Evolutionary conservation across 805 yeast genomes (phyloP), one percentile per base, ranked within the genome.

Genomic region (Hanseniaspora valbyensis): DNA sequence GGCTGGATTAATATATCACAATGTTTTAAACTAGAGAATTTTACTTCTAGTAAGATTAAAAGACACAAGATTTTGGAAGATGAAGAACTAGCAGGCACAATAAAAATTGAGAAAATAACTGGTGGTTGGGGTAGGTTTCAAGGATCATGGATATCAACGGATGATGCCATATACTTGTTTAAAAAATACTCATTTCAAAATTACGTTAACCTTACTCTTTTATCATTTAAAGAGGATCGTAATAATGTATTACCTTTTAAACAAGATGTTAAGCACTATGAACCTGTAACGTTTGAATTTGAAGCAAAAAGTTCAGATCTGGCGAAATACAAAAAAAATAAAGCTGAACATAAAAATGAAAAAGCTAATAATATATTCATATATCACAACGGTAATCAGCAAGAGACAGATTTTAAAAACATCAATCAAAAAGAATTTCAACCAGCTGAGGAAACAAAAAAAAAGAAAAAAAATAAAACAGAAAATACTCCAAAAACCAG

Each of bases 1-100:
- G 84, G 89, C 58, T 92, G 97, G 97, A 87, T 92, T 50, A 84
- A 84, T 61, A 87, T 88, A 21, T 84, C 94, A 0, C 95, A 84
- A 61, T 80, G 83, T 33, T 69, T 84, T 57, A 83, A 84, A 61
- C 78, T 83, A 53, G 88, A 89, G 33, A 77, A 81, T 54, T 81
- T 80, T 58, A 18, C 19, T 25, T 18, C 30, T 10, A 83, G 86
- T 39, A 84, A 84, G 64, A 83, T 89, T 1, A 82, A 80, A 59
- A 67, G 95, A 63, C 83, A 92, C 2, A 77, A 83, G 59, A 75
- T 84, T 40, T 66, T 84, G 54, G 92, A 84, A 59, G 77, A 74
- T 56, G 92, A 84, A 84, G 83, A 21, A 86, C 78, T 59, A 72
- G 70, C 44, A 79, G 81, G 42, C 70, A 71, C 69, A 89, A 83